Evolutionary conservation across 2,329 filamentous ascomycete genomes (phyloP), one percentile per base, ranked within the genome.

Genomic region (Scopulariopsis brevicaulis): DNA sequence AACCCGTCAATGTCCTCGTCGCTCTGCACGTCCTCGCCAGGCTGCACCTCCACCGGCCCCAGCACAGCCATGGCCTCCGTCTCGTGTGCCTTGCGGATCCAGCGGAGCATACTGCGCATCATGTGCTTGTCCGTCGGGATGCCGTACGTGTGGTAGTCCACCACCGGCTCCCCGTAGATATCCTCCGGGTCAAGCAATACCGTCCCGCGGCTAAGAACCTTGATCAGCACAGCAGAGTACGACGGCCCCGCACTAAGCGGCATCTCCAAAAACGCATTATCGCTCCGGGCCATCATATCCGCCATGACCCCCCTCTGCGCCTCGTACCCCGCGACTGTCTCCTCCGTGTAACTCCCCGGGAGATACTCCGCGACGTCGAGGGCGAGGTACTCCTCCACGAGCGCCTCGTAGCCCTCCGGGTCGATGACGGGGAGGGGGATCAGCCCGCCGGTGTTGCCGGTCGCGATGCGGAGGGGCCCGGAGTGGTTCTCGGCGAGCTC

Each of bases 121-220:
- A 77, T 75, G 35, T 72, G 63, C 1, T 78, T 65, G 59, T 81
- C 77, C 14, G 71, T 67, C 43, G 75, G 75, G 3, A 70, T 68
- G 53, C 69, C 66, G 74, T 66, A 77, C 62, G 72, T 77, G 62
- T 74, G 73, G 67, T 78, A 78, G 57, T 71, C 67, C 59, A 81
- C 80, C 15, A 75, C 65, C 0, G 80, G 80, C 15, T 74, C 71
- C 52, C 80, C 79, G 22, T 76, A 75, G 0, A 79, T 79, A 63
- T 82, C 73, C 0, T 73, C 67, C 0, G 78, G 80, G 43, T 70
- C 70, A 8, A 82, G 73, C 1, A 66, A 72, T 11, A 83, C 77
- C 1, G 73, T 76, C n/a, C 80, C 80, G 2, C 62, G 58, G 22
- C 56, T 55, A 22, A 61, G 53, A 5, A 37, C 52, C 57, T 62